phyloP scores from a whole-genome alignment of 2,329 filamentous ascomycete genomes.

The Pestalotiopsis sp. region DNA sequence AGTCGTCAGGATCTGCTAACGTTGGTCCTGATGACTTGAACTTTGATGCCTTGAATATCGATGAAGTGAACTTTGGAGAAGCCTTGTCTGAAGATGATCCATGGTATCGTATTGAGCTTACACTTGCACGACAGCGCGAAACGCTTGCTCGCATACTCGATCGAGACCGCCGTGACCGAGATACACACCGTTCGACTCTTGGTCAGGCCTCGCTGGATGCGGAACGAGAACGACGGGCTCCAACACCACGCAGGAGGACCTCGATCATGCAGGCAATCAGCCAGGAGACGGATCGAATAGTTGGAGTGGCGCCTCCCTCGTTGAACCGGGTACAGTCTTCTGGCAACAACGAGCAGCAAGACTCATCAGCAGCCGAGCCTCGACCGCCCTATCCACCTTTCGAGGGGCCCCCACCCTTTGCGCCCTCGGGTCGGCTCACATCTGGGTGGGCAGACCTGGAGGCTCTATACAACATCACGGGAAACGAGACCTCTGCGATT shows the following conservation, averaged over 20 bases:
- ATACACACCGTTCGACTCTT: constrained; percentile 24
- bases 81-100: no score
- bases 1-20: no score
- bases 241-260: constrained; percentile 29
- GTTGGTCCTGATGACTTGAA: no score
- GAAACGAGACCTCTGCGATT: constrained; percentile 19
- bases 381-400: constrained; percentile 7
- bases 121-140: constrained; percentile 26
- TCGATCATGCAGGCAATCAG: constrained; percentile 31
- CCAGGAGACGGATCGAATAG: constrained; percentile 24
- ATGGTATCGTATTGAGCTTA: constrained; percentile 8
- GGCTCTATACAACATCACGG: constrained; percentile 40
- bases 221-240: constrained; percentile 30
- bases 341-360: constrained; percentile 16
- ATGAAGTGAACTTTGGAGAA: no score
- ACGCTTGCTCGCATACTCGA: constrained; percentile 33
- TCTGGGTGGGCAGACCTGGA: constrained; percentile 45
- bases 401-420: constrained; percentile 26
- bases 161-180: constrained; percentile 31
- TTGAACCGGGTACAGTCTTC: constrained; percentile 21
- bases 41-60: no score
- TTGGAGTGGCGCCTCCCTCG: constrained; percentile 14
- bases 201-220: constrained; percentile 25
- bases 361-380: background rate
- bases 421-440: constrained; percentile 26